Evolutionary conservation across 805 yeast genomes (phyloP), one percentile per base, ranked within the genome.

Genomic region (Candida sonorensis): DNA sequence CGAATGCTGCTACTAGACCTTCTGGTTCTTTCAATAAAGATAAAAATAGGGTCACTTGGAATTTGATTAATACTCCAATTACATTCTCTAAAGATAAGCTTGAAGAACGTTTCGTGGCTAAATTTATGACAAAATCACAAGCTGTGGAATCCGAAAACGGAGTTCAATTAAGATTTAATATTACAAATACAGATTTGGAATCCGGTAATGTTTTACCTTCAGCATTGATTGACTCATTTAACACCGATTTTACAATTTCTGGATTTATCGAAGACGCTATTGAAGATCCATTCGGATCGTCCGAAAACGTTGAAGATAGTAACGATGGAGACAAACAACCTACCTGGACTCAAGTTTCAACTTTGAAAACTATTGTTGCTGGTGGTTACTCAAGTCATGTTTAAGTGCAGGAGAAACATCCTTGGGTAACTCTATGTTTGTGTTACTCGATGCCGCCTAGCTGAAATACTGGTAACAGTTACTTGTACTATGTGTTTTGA

Each of bases 21-120:
- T 78, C 82, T 35, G 97, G 97, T 36, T 75, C 94, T 1, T 90
- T 87, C 66, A 85, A 81, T 58, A 81, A 75, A 50, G 97, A 87
- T 32, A 78, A 76, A 51, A 80, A 76, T 45, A 74, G 97, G 58
- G 79, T 92, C 36, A 80, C 92, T 1, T 88, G 97, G 96, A 74
- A 81, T 52, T 75, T 77, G 45, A 40, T 46, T 19, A 34, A 48
- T 18, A 41, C 57, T 8, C 67, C 74, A 4, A 41, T 72, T 23
- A 46, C 42, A 5, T 63, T 73, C 36, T 46, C 55, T 17, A 28
- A 46, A 5, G 34, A 42, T 10, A 55, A 57, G 6, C 27, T 31
- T 17, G 87, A 81, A 43, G 79, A 80, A 46, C 75, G 81, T 48
- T 66, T 88, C 27, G 77, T 90, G 50, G 95, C 94, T 12, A 77